Conservation (phyloP, 345 rosid species). For the Balakata baccata region DNA sequence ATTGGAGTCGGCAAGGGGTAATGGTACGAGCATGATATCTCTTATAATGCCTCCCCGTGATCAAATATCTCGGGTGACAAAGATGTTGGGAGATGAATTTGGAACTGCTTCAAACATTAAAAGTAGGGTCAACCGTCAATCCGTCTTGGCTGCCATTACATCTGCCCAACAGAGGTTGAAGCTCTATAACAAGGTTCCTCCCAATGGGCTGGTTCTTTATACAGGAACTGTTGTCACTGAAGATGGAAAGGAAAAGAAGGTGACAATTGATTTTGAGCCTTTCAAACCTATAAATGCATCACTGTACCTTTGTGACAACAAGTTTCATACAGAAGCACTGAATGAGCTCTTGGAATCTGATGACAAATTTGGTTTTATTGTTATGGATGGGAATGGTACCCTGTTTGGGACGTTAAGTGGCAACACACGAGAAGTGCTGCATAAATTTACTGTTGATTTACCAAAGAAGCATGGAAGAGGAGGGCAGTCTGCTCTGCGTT, state of each 20-base stretch:
- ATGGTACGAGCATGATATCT: conserved; percentile 46
- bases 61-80: conserved; percentile 43
- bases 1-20: conserved; percentile 40
- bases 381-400: conserved; percentile 45
- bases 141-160: conserved; percentile 43
- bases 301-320: conserved; percentile 38
- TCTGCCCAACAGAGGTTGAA: conserved; percentile 42
- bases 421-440: conserved; percentile 36
- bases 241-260: conserved; percentile 47
- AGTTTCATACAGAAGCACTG: conserved; percentile 26
- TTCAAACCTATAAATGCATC: conserved; percentile 39
- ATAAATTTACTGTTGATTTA: conserved; percentile 41
- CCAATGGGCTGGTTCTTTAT: conserved; percentile 41
- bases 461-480: conserved; percentile 50
- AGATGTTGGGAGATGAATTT: conserved; percentile 44
- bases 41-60: conserved; percentile 41
- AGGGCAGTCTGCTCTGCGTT: conserved; percentile 44
- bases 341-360: conserved; percentile 26
- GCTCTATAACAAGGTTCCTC: conserved; percentile 45
- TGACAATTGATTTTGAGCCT: conserved; percentile 39
- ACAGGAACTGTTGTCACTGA: conserved; percentile 41
- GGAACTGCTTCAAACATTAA: conserved; percentile 48
- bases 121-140: conserved; percentile 45
- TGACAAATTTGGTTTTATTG: conserved; percentile 30
- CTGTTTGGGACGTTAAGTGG: conserved; percentile 42